Conservation (phyloP, 768 basidiomycete genomes). For the Lentinula sp. region DNA sequence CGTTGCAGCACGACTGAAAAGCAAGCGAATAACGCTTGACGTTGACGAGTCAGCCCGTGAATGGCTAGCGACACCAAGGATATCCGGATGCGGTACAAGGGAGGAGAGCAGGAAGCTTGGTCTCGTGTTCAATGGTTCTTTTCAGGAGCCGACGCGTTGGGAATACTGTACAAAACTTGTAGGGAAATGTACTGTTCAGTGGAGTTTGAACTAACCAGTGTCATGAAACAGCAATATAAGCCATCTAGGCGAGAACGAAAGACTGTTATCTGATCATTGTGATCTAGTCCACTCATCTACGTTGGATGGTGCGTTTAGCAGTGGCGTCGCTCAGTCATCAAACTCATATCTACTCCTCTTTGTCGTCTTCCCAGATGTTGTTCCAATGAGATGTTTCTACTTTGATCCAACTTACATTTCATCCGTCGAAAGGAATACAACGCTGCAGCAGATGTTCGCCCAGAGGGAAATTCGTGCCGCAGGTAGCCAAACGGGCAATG, state of each 20-base stretch:
- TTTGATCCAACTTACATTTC: not conserved
- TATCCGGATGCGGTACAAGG: not conserved
- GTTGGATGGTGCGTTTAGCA: not conserved
- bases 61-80: conserved; percentile 51
- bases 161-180: not conserved
- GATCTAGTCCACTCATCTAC: not conserved
- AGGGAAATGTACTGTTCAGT: not conserved
- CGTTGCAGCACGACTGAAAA: conserved; percentile 57
- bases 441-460: not conserved
- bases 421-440: not conserved
- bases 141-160: not conserved
- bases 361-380: not conserved
- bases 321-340: too few relatives aligned
- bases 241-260: not conserved
- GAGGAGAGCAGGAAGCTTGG: not conserved
- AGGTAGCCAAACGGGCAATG: not conserved
- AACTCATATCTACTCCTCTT: too few relatives aligned
- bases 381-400: not conserved
- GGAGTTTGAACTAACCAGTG: not conserved
- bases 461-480: not conserved
- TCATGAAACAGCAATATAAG: not conserved
- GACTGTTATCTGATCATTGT: not conserved
- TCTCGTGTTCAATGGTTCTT: conserved; percentile 1
- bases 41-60: conserved; percentile 54
- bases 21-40: conserved; percentile 65